Conservation (phyloP, 495 filamentous ascomycete genomes). For the Penicillium herquei region DNA sequence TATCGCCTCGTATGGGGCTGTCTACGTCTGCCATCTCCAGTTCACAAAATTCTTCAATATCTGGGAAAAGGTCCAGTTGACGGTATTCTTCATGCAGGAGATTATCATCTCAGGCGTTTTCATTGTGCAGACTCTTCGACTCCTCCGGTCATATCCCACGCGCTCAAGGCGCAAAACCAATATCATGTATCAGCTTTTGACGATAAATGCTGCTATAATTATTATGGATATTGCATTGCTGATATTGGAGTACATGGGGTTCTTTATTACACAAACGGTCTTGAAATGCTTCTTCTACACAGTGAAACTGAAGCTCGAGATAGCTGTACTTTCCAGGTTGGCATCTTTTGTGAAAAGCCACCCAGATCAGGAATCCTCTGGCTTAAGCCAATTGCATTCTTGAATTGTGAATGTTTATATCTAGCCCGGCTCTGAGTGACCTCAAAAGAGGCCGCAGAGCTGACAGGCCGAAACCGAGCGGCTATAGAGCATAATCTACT, state of each 20-base stretch:
- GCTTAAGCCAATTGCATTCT: constrained; percentile 1
- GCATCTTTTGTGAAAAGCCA: constrained; percentile 1
- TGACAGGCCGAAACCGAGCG: no score
- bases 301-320: constrained; percentile 51
- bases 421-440: no score
- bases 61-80: constrained; percentile 38
- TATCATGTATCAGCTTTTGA: constrained; percentile 39
- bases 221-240: constrained; percentile 36
- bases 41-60: constrained; percentile 36
- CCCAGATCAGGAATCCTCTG: background rate
- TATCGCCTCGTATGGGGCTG: constrained; percentile 43
- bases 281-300: constrained; percentile 46
- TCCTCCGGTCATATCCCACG: constrained; percentile 30
- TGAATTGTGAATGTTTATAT: no score
- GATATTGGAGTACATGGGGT: constrained; percentile 27
- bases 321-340: constrained; percentile 29
- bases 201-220: constrained; percentile 39
- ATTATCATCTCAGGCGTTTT: constrained; percentile 42
- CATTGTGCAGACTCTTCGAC: constrained; percentile 33
- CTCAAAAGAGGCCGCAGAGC: no score
- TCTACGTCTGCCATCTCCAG: constrained; percentile 9
- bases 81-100: constrained; percentile 44
- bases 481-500: no score
- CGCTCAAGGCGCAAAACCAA: constrained; percentile 24
- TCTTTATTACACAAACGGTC: constrained; percentile 38